phyloP scores from a whole-genome alignment of 495 filamentous ascomycete species.

The Choiromyces venosus region DNA sequence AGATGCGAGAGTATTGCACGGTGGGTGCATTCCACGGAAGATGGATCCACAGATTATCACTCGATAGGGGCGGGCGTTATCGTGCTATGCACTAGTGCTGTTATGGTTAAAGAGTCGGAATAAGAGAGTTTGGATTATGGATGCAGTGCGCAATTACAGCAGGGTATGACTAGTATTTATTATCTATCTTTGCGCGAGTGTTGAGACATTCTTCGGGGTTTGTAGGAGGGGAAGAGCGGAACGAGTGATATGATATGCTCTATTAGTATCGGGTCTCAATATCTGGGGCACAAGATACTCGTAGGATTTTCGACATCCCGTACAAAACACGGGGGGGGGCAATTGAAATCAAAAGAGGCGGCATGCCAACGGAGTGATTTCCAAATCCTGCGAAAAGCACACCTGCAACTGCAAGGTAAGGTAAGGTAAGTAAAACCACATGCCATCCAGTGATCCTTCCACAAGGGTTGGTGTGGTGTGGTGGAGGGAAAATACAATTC shows the following conservation, averaged over 20 bases:
- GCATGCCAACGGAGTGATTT: not conserved
- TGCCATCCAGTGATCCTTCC: not conserved
- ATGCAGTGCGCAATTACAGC: not conserved
- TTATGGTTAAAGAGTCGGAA: too few species aligned
- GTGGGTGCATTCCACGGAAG: not conserved
- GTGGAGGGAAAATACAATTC: not conserved
- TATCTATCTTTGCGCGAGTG: not conserved
- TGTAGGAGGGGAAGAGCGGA: not conserved
- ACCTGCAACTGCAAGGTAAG: not conserved
- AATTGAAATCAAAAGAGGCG: not conserved
- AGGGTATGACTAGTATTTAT: not conserved
- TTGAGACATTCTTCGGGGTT: not conserved
- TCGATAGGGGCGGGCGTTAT: too few species aligned
- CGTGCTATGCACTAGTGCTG: not conserved
- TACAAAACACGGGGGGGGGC: not conserved
- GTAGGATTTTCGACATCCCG: not conserved
- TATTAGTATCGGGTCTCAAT: not conserved
- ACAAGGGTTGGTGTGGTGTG: not conserved
- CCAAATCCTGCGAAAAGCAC: not conserved
- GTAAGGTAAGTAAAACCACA: not conserved
- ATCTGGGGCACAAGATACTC: not conserved
- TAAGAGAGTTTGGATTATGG: too few species aligned
- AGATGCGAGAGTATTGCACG: not conserved
- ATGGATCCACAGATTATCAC: too few species aligned
- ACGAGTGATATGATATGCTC: not conserved